Evolutionary conservation across 805 yeast species (phyloP).

Genomic region (Nakazawaea anatomiae): DNA sequence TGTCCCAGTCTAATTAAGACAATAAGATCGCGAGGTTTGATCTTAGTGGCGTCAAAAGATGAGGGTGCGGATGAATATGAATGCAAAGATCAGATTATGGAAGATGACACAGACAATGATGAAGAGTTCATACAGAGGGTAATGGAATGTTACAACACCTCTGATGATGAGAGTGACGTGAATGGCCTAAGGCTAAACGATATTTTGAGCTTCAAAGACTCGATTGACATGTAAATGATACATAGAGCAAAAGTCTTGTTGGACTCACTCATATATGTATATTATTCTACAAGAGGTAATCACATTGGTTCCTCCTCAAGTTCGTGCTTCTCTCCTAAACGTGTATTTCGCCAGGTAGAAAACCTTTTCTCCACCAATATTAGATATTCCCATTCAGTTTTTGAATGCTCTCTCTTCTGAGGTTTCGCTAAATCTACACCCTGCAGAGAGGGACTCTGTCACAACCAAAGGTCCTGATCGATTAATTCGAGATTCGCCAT

Average conservation of each 20-base stretch:
- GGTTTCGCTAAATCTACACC: too few species aligned
- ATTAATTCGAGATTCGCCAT: too few species aligned
- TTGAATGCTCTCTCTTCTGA: too few species aligned
- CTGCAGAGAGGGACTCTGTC: too few species aligned
- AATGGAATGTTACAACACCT: background rate
- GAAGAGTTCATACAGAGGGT: conserved; percentile 6
- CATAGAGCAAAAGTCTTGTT: too few species aligned
- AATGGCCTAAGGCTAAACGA: conserved; percentile 66
- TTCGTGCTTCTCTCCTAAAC: too few species aligned
- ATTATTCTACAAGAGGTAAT: too few species aligned
- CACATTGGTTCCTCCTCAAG: too few species aligned
- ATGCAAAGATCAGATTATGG: conserved; percentile 5
- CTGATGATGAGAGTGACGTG: conserved; percentile 33
- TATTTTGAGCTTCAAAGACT: conserved; percentile 60
- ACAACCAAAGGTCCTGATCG: too few species aligned
- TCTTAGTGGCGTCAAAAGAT: conserved; percentile 66
- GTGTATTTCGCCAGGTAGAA: too few species aligned
- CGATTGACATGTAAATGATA: conserved; percentile 35
- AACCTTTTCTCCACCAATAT: too few species aligned
- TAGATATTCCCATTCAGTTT: too few species aligned
- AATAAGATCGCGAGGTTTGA: conserved; percentile 74
- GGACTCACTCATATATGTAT: background rate
- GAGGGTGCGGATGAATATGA: conserved; percentile 10
- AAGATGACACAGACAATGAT: conserved; percentile 3
- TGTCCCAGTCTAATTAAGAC: conserved; percentile 74